These are phyloP conservation scores for Climacium dendroides DNA, from an alignment of 225 moss, liverwort and hornwort genomes.

Conservation along the genomic window DNA sequence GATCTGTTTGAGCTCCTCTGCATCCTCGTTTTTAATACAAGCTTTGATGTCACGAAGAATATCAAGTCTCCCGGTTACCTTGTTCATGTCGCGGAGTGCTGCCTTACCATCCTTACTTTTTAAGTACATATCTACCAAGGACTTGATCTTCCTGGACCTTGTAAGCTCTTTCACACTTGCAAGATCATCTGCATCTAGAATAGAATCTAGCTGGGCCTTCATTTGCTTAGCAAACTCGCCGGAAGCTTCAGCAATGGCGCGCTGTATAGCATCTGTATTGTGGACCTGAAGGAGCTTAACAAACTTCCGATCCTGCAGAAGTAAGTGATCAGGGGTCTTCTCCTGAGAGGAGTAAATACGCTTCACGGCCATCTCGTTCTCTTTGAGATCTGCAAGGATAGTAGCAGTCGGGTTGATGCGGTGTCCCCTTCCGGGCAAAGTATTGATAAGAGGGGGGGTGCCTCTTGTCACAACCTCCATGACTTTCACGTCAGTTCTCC, in stretches of 20 bases:
- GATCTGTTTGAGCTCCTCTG: not conserved
- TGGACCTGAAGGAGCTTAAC: not conserved
- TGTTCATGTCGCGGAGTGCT: not conserved
- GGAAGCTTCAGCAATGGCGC: not conserved
- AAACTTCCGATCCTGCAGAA: not conserved
- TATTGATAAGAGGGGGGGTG: not conserved
- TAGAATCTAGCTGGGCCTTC: not conserved
- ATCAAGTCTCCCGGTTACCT: not conserved
- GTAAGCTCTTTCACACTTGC: not conserved
- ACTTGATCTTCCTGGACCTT: not conserved
- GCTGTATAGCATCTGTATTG: not conserved
- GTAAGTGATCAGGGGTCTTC: not conserved
- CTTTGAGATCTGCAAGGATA: not conserved
- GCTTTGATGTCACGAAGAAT: not conserved
- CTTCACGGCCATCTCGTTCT: not conserved
- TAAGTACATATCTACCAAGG: not conserved
- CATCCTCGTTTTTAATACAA: not conserved
- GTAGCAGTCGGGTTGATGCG: not conserved
- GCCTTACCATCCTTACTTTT: not conserved
- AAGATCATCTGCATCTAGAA: constrained; percentile 1
- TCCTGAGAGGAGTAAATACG: not conserved
- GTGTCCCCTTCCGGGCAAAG: not conserved
- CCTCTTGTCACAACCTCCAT: not conserved
- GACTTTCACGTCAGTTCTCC: not conserved
- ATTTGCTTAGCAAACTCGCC: not conserved